Evolutionary conservation across 441 rosid genomes (phyloP).

Genomic region (Jatropha multifida): DNA sequence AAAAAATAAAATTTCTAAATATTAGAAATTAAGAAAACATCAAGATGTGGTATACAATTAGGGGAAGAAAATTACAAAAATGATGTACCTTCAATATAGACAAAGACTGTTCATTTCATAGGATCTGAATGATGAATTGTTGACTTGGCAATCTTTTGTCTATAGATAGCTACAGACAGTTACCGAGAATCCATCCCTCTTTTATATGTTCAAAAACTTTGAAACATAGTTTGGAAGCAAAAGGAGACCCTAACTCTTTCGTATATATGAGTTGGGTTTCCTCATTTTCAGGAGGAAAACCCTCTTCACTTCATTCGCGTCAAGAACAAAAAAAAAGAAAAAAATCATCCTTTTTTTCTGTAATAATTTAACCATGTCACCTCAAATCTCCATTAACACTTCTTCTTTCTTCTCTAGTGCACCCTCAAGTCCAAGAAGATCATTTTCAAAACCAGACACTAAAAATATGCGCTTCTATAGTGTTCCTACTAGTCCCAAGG

Average conservation of each 20-base stretch:
- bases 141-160: constrained; percentile 14
- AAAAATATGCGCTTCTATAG: constrained; percentile 28
- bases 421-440: constrained; percentile 29
- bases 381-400: not conserved
- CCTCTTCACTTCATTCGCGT: constrained; percentile 14
- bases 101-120: constrained; percentile 3
- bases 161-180: constrained; percentile 18
- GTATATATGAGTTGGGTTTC: constrained; percentile 13
- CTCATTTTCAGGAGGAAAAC: constrained; percentile 18
- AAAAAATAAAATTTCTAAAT: too few relatives aligned
- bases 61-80: not conserved
- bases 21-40: not conserved
- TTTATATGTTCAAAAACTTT: constrained; percentile 7
- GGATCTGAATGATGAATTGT: constrained; percentile 12
- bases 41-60: constrained; percentile 7
- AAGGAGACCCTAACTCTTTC: constrained; percentile 13
- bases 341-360: not conserved
- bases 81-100: not conserved
- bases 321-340: not conserved
- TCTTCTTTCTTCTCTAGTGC: constrained; percentile 24
- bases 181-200: constrained; percentile 20
- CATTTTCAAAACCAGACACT: not conserved
- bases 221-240: constrained; percentile 31
- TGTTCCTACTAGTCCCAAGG: constrained; percentile 29
- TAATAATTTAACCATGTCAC: not conserved